phyloP scores from a whole-genome alignment of 1,284 basidiomycete genomes.

The Moesziomyces sp. region DNA sequence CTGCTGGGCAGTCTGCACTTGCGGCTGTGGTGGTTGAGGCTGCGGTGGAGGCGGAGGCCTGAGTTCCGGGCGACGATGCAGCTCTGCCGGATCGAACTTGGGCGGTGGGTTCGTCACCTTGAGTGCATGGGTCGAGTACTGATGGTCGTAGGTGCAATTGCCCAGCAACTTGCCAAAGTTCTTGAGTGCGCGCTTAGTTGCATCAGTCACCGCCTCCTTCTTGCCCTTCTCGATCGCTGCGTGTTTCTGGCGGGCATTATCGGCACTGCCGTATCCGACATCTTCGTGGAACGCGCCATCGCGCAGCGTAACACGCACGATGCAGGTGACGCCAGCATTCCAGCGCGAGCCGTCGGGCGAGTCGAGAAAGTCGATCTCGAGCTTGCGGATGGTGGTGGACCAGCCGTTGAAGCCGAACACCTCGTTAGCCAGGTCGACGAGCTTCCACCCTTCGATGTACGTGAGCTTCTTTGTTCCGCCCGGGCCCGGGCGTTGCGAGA shows the following conservation, averaged over 20 bases:
- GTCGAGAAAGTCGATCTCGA: slow-evolving; percentile 75
- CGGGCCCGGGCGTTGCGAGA: slow-evolving; percentile 88
- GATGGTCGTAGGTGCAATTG: slow-evolving; percentile 94
- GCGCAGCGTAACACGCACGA: slow-evolving; percentile 84
- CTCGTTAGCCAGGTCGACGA: slow-evolving; percentile 81
- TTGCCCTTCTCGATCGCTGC: slow-evolving; percentile 94
- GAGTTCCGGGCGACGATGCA: slow-evolving; percentile 48
- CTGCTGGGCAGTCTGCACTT: background rate
- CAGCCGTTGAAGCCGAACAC: slow-evolving; percentile 99
- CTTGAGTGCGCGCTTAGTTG: slow-evolving; percentile 85
- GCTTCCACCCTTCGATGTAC: slow-evolving; percentile 96
- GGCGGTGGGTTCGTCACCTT: slow-evolving; percentile 70
- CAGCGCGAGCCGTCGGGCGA: slow-evolving; percentile 74
- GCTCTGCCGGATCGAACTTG: slow-evolving; percentile 50
- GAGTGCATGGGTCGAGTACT: slow-evolving; percentile 82
- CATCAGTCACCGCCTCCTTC: slow-evolving; percentile 97
- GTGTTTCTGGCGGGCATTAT: slow-evolving; percentile 86
- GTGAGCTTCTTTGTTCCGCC: slow-evolving; percentile 79
- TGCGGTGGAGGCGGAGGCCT: slow-evolving; percentile 16
- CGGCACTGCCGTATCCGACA: slow-evolving; percentile 82
- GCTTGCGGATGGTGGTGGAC: slow-evolving; percentile 83
- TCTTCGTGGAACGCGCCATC: slow-evolving; percentile 89
- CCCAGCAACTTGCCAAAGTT: slow-evolving; percentile 92
- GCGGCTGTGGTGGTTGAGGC: slow-evolving; percentile 15
- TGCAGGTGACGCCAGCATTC: slow-evolving; percentile 82